Percentiles rank a stretch among this genome's conserved stretches.
Evolutionary conservation across 2,329 filamentous ascomycete species (phyloP).

Genomic region (Byssothecium circinans): DNA sequence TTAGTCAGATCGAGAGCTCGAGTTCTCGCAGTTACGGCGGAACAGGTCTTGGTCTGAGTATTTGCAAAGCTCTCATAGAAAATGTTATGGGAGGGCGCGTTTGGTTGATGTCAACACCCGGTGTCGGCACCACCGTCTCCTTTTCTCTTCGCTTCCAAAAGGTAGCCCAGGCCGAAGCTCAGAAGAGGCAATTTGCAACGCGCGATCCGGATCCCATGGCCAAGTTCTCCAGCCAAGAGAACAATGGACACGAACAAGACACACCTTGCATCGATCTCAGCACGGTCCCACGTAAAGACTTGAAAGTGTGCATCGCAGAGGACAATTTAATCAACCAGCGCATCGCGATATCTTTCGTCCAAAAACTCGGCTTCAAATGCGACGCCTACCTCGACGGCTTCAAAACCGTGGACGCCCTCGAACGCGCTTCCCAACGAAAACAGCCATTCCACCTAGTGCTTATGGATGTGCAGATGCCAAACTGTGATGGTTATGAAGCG

Average conservation of each 20-base stretch:
- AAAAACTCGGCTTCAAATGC: slow-evolving; percentile 81
- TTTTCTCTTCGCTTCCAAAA: slow-evolving; percentile 89
- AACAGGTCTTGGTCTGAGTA: slow-evolving; percentile 86
- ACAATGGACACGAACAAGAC: slow-evolving; percentile 46
- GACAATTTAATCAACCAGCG: slow-evolving; percentile 95
- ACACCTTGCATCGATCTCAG: slow-evolving; percentile 55
- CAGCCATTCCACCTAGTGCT: slow-evolving; percentile 81
- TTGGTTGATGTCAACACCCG: slow-evolving; percentile 74
- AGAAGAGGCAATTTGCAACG: slow-evolving; percentile 32
- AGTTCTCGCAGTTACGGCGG: slow-evolving; percentile 90
- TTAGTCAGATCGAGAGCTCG: slow-evolving; percentile 88
- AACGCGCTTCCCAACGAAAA: slow-evolving; percentile 69
- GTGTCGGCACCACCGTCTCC: slow-evolving; percentile 69
- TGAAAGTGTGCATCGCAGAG: slow-evolving; percentile 90
- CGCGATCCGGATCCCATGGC: slow-evolving; percentile 58
- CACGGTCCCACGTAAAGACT: slow-evolving; percentile 71
- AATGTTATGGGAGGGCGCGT: slow-evolving; percentile 88
- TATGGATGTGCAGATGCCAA: slow-evolving; percentile 97
- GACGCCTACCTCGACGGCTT: slow-evolving; percentile 89
- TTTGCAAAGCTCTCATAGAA: slow-evolving; percentile 92
- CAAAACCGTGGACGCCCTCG: slow-evolving; percentile 84
- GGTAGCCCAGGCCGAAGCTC: slow-evolving; percentile 65
- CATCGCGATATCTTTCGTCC: slow-evolving; percentile 89
- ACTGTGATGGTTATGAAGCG: slow-evolving; percentile 89
- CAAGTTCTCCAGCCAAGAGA: slow-evolving; percentile 55